Conservation (phyloP, 192 early-diverging fungal species). For the Dispira parvispora region DNA sequence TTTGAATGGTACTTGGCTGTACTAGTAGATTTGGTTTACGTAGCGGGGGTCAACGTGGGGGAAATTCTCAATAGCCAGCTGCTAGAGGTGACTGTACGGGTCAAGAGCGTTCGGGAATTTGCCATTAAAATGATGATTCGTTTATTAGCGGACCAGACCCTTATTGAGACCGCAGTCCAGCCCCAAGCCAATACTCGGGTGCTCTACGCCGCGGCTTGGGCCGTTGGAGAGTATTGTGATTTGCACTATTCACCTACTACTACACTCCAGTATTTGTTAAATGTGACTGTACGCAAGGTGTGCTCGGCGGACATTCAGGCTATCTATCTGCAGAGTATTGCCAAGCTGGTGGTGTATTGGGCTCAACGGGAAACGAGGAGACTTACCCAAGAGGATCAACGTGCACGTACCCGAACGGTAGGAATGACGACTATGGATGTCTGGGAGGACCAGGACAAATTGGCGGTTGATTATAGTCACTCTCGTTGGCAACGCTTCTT, state of each 20-base stretch:
- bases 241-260: constrained; percentile 17
- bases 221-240: constrained; percentile 74
- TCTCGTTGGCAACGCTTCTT: constrained; percentile 13
- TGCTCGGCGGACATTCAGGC: constrained; percentile 27
- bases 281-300: background rate
- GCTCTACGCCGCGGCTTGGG: constrained; percentile 76
- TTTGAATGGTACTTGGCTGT: constrained; percentile 94
- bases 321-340: constrained; percentile 49
- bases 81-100: constrained; percentile 80
- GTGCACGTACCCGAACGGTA: constrained; percentile 21
- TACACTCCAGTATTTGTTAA: constrained; percentile 11
- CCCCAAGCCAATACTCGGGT: constrained; percentile 52
- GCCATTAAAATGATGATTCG: constrained; percentile 57
- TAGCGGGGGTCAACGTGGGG: constrained; percentile 62
- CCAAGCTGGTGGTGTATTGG: constrained; percentile 25
- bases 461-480: background rate
- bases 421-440: constrained; percentile 15
- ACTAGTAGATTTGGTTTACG: constrained; percentile 58
- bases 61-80: constrained; percentile 50
- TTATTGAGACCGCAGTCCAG: constrained; percentile 38
- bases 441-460: no score
- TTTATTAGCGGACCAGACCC: constrained; percentile 42
- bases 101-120: constrained; percentile 63
- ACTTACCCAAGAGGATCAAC: constrained; percentile 23
- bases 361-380: constrained; percentile 17